phyloP scores from a whole-genome alignment of 73 alveolate species.

The Paramecium tetraurelia region DNA sequence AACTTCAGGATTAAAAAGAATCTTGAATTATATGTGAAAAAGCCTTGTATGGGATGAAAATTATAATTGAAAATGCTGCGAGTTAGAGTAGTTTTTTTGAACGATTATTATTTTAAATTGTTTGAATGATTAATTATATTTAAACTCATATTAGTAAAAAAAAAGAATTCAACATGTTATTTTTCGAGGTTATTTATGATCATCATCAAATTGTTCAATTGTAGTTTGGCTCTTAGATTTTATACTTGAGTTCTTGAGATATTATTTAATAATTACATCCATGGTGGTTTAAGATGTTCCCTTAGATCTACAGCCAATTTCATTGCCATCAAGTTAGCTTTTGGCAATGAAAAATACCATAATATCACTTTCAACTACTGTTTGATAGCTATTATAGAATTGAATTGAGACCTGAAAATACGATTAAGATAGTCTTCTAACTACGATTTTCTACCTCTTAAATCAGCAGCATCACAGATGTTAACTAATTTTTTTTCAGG shows the following conservation, averaged over 20 bases:
- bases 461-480: background rate
- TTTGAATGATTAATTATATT: background rate
- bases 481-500: slow-evolving; percentile 11
- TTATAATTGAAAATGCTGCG: background rate
- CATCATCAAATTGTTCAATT: background rate
- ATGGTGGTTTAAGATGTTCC: slow-evolving; percentile 3
- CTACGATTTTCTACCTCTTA: background rate
- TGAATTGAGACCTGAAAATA: background rate
- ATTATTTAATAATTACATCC: background rate
- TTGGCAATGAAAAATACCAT: background rate
- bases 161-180: background rate
- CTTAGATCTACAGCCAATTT: background rate
- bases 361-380: background rate
- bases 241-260: background rate
- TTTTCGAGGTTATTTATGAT: background rate
- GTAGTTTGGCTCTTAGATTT: background rate
- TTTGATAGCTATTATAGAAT: background rate
- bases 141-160: background rate
- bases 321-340: background rate
- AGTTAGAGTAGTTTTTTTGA: background rate
- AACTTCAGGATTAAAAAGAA: background rate
- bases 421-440: background rate
- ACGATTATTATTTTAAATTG: background rate
- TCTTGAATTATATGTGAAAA: background rate
- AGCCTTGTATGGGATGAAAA: background rate